Evolutionary conservation across 371 early-diverging fungal species (phyloP), one percentile per base, ranked within the genome.

Genomic region (Apophysomyces trapeziformis): DNA sequence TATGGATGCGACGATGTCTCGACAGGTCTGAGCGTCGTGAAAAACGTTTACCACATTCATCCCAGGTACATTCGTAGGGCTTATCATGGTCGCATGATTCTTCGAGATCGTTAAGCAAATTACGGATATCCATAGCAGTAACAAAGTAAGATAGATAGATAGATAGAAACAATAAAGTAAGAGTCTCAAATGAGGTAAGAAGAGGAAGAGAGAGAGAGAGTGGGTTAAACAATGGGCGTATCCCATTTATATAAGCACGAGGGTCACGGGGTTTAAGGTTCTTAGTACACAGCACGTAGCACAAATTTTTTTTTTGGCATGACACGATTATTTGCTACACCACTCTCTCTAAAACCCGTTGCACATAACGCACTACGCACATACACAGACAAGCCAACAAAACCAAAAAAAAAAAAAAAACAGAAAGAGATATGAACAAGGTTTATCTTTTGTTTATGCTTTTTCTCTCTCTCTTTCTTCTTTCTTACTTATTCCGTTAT

Each of bases 1-100:
- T 90, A 89, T 68, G 60, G 60, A 91, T 92, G 54, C 90, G 83
- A 7, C 78, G 83, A 77, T 92, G 90, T 64, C 93, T 82, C 32
- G 87, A 85, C 26, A 93, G 86, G 68, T 93, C 93, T 6, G 91
- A 91, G 63, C 90, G 86, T 66, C 93, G 87, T n/a, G 91, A 87
- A 67, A 93, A 93, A n/a, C 85, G 80, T 73, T 90, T 91, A 64
- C 71, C 69, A 72, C 93, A 93, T 45, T 83, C 78, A 54, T 68
- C 65, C 89, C 90, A 91, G 11, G 67, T 57, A 46, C 93, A 93
- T 57, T 71, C 69, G 71, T 87, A 90, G 6, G 86, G 87, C 65
- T 81, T 83, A 59, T 78, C 77, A 39, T 62, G 43, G 60, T 56
- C 70, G 44, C 38, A 45, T 45, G 58, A 37, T 9, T 67, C 50